phyloP scores from a whole-genome alignment of 495 filamentous ascomycete genomes.

The Clohesyomyces aquaticus region DNA sequence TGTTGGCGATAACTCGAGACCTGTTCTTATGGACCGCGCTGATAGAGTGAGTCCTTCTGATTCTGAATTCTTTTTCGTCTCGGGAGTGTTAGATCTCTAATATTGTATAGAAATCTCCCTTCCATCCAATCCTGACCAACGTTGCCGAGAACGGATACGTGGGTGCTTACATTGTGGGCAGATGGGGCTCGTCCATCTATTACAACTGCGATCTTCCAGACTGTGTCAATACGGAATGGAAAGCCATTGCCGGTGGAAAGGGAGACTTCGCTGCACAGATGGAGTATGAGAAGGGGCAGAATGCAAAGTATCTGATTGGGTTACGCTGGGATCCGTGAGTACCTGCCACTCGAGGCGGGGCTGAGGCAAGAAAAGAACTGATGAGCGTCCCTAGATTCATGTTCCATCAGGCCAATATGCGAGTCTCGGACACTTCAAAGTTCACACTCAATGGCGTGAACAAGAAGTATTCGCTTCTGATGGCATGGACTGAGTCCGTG shows the following conservation, averaged over 20 bases:
- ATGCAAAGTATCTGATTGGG: slow-evolving; percentile 58
- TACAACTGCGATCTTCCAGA: slow-evolving; percentile 63
- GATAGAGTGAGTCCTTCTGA: background rate
- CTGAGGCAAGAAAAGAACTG: slow-evolving; percentile 45
- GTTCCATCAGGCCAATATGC: slow-evolving; percentile 65
- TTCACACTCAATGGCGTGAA: slow-evolving; percentile 57
- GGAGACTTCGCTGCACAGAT: slow-evolving; percentile 57
- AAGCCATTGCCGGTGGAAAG: slow-evolving; percentile 58
- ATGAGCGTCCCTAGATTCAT: slow-evolving; percentile 45
- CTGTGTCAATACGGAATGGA: slow-evolving; percentile 63
- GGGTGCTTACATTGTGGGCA: slow-evolving; percentile 61
- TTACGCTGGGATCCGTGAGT: slow-evolving; percentile 53
- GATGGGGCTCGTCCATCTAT: slow-evolving; percentile 66
- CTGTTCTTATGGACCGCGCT: slow-evolving; percentile 44
- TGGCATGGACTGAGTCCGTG: slow-evolving; percentile 64
- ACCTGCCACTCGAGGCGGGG: slow-evolving; percentile 39
- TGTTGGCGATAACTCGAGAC: slow-evolving; percentile 65
- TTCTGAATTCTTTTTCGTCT: background rate
- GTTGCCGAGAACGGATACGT: slow-evolving; percentile 56
- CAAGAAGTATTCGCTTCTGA: slow-evolving; percentile 56
- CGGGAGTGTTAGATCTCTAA: background rate
- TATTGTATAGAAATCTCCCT: slow-evolving; percentile 13
- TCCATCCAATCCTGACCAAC: slow-evolving; percentile 60
- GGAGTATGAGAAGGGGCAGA: slow-evolving; percentile 53
- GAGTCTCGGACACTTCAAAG: slow-evolving; percentile 50